Evolutionary conservation across 1,284 basidiomycete species (phyloP), one percentile per base, ranked within the genome.

Genomic region (Trametes hirsuta): DNA sequence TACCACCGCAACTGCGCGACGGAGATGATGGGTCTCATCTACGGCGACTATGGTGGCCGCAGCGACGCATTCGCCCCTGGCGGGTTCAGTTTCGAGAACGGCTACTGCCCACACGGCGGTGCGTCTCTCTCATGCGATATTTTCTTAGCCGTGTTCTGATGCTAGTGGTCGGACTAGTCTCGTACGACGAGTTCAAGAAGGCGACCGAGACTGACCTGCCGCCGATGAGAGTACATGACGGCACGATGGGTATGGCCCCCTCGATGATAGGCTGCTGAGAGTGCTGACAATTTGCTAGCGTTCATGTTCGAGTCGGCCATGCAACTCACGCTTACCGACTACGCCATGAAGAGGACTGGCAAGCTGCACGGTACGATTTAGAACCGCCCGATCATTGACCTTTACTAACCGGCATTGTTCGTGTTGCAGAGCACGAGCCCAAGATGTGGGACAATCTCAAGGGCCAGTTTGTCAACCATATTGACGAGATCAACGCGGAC

Each of bases 231-330:
- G 69, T 85, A 21, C 77, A 78, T 44, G 81, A 86, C 61, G 83
- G 79, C 18, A 81, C 81, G 1, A 78, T 86, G n/a, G 80, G 84
- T 84, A 62, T 30, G 77, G 64, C 1, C 30, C 6, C 24, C 0
- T 3, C 1, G 8, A 8, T 22, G 10, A 10, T 24, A 11, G 8
- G 11, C 35, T 18, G 12, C 15, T 12, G 6, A 5, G 36, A 24
- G 15, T 6, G 12, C 34, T 53, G 30, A 36, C 18, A 15, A 3
- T 2, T 36, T 21, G 2, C 12, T 40, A 85, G 86, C 80, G 11
- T 84, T 86, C 72, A 86, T 88, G 85, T 84, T 88, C 62, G 86
- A 87, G 70, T 81, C 84, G 2, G 83, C 81, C 65, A 81, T 85
- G 78, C 81, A 82, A 72, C 79, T 86, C 62, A 84, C 83, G 0